phyloP scores from a whole-genome alignment of 2,329 filamentous ascomycete species.

The Phyllosticta citriasiana region DNA sequence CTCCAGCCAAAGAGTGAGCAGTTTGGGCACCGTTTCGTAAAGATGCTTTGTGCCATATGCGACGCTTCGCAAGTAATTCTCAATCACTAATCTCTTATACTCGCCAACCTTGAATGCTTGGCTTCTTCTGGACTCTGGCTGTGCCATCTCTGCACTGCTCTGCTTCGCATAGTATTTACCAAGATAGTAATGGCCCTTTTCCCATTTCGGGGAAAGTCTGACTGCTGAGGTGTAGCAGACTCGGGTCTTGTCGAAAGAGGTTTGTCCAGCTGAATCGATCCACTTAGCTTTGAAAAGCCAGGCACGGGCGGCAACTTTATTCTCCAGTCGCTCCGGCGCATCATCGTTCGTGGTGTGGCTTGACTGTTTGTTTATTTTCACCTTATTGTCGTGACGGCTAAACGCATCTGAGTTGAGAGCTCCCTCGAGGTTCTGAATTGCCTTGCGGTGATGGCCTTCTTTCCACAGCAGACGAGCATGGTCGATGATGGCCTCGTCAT shows the following conservation, averaged over 20 bases:
- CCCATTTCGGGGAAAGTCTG: constrained; percentile 63
- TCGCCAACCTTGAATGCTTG: constrained; percentile 59
- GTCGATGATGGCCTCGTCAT: constrained; percentile 83
- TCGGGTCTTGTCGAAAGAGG: constrained; percentile 68
- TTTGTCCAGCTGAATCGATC: constrained; percentile 92
- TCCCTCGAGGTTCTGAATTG: constrained; percentile 80
- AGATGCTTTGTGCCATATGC: constrained; percentile 89
- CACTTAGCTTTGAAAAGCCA: constrained; percentile 89
- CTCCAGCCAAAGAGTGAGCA: constrained; percentile 90
- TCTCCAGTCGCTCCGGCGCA: constrained; percentile 34
- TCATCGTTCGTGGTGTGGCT: constrained; percentile 14
- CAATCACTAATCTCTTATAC: constrained; percentile 76
- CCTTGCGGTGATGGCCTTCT: constrained; percentile 86
- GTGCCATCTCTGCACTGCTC: constrained; percentile 73
- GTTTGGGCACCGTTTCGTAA: constrained; percentile 84
- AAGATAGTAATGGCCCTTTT: constrained; percentile 95
- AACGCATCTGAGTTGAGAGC: constrained; percentile 79
- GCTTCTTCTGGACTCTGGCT: constrained; percentile 63
- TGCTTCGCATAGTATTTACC: constrained; percentile 97
- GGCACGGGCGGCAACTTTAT: constrained; percentile 62
- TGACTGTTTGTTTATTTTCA: neutral
- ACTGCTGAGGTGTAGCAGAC: constrained; percentile 75
- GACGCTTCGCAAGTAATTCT: constrained; percentile 83
- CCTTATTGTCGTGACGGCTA: constrained; percentile 8
- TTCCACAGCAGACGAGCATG: constrained; percentile 90